phyloP scores from a whole-genome alignment of 2,329 filamentous ascomycete genomes.

The Calonectria naviculata region DNA sequence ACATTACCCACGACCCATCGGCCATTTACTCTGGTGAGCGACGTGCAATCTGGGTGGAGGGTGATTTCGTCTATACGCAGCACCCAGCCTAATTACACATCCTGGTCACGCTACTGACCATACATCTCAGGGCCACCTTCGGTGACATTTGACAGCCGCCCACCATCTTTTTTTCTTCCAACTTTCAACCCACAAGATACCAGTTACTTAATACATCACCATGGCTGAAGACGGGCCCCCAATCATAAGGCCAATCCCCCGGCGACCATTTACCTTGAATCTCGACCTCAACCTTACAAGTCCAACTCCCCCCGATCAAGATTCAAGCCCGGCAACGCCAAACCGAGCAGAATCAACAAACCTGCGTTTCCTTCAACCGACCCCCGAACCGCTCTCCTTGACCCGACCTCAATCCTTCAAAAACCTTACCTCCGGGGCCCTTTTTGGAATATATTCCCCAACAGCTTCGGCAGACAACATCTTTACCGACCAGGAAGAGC shows the following conservation, averaged over 20 bases:
- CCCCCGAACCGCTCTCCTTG: constrained; percentile 50
- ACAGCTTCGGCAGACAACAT: constrained; percentile 66
- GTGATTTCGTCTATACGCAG: constrained; percentile 1
- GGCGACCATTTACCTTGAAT: constrained; percentile 75
- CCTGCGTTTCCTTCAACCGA: constrained; percentile 54
- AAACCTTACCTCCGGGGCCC: constrained; percentile 89
- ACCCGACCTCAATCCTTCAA: constrained; percentile 81
- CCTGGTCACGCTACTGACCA: constrained; percentile 9
- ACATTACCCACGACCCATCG: neutral
- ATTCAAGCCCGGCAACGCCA: constrained; percentile 33
- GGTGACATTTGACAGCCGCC: neutral
- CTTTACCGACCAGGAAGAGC: constrained; percentile 60
- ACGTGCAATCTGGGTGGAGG: constrained; percentile 12
- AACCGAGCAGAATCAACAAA: constrained; percentile 42
- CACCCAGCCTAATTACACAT: constrained; percentile 10
- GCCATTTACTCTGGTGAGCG: neutral
- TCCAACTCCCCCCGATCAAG: constrained; percentile 56
- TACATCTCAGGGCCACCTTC: neutral
- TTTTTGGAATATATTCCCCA: constrained; percentile 90
- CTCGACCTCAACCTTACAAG: constrained; percentile 62
- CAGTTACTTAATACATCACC: neutral
- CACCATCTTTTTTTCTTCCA: neutral
- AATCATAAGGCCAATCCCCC: constrained; percentile 76
- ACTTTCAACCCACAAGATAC: neutral
- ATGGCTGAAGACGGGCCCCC: constrained; percentile 61